Percentiles rank a stretch among this genome's conserved stretches.
Conservation (phyloP, 2,329 filamentous ascomycete species). For the Dothiorella sarmentorum region DNA sequence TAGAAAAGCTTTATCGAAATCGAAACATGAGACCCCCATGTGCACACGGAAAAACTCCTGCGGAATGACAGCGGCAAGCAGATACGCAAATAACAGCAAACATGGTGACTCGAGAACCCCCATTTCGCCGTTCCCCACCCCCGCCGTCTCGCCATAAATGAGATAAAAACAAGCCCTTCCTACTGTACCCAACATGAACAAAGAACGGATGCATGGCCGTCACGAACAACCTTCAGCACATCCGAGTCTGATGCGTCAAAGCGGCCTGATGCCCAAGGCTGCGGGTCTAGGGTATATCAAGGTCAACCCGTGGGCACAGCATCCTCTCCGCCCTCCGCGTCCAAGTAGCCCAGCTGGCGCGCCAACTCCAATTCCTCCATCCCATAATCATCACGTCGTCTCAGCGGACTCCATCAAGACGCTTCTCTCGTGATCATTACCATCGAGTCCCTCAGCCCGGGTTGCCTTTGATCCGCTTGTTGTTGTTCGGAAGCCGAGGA, state of each 20-base stretch:
- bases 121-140: conserved; percentile 5
- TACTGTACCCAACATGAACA: conserved; percentile 19
- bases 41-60: neutral
- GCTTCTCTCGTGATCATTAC: conserved; percentile 7
- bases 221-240: neutral
- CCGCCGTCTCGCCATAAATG: neutral
- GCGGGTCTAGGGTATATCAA: conserved; percentile 15
- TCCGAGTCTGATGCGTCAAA: neutral
- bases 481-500: conserved; percentile 40
- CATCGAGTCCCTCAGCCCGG: neutral
- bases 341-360: neutral
- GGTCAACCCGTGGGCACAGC: neutral
- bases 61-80: neutral
- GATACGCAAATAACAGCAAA: conserved; percentile 5
- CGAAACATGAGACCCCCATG: neutral
- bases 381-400: conserved; percentile 17
- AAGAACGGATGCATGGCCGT: neutral
- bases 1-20: conserved; percentile 8
- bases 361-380: conserved; percentile 1
- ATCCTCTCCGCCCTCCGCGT: conserved; percentile 4
- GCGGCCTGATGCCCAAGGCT: neutral
- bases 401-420: conserved; percentile 8
- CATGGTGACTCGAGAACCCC: neutral
- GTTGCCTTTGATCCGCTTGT: conserved; percentile 28
- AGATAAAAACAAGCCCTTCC: neutral